Evolutionary conservation across 2,329 filamentous ascomycete genomes (phyloP), one percentile per base, ranked within the genome.

Genomic region (Pseudogymnoascus sp.): DNA sequence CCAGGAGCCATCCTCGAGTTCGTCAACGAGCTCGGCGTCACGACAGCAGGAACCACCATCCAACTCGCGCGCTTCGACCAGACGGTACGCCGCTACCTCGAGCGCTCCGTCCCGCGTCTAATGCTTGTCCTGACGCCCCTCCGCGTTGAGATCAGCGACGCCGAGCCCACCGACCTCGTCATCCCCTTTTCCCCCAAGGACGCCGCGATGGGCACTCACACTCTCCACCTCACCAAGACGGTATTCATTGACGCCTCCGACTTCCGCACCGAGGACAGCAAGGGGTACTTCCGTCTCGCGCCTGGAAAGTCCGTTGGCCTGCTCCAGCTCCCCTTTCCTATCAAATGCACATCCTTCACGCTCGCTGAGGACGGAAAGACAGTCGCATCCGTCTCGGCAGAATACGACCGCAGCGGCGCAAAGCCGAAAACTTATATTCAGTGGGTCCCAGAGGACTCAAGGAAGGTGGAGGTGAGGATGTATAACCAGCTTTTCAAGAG

Each of bases 41-140:
- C 92, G 0, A 95, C 92, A 37, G 83, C 87, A 40, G 84, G 85
- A 61, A 89, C 88, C 3, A 85, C 90, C 66, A 96, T 96, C 69
- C 86, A 93, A 73, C 87, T 91, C 56, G 77, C 82, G 63, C 86
- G 89, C n/a, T 91, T 97, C 66, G 93, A 97, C 71, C 86, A 93
- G 72, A 87, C 85, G 0, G 85, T 97, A 65, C 86, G 93, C 21
- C 86, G 86, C 67, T 95, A 96, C 73, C 86, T 97, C 12, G 93
- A 97, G 74, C 84, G 84, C 59, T 92, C 90, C 0, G 92, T 96
- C 0, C 92, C 93, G 1, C 87, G 93, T 25, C 81, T 97, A 11
- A 94, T 95, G 89, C 81, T 97, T 31, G 85, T 97, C 1, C 82
- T 96, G 18, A 91, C 97, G 68, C 93, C 93, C 0, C 79, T 97